These are phyloP conservation scores for Brasenia schreberi DNA, from an alignment of 164 flowering plant genomes.

Conservation along the genomic window DNA sequence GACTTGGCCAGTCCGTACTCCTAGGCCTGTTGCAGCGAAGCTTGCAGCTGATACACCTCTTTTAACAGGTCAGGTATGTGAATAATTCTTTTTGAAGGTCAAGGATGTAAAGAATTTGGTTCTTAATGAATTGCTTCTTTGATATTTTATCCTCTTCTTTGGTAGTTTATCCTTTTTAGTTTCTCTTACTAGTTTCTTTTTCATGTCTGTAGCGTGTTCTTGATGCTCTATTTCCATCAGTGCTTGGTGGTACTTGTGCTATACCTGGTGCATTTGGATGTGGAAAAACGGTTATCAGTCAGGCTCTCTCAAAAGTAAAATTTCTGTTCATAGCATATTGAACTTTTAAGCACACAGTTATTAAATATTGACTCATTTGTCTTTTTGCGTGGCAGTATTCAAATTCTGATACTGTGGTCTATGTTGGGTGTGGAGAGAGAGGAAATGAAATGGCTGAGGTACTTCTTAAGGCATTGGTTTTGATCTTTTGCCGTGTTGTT, in stretches of 20 bases:
- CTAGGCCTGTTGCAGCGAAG: constrained; percentile 93
- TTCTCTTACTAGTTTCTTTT: not conserved
- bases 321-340: not conserved
- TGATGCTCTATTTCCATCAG: constrained; percentile 99
- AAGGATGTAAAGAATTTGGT: constrained; percentile 30
- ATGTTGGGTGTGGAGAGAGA: constrained; percentile 99
- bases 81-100: constrained; percentile 25
- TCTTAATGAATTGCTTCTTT: not conserved
- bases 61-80: constrained; percentile 87
- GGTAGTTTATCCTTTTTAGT: not conserved
- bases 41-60: constrained; percentile 99
- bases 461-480: constrained; percentile 2
- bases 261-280: constrained; percentile 99
- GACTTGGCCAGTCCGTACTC: constrained; percentile 99
- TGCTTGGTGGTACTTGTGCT: constrained; percentile 99
- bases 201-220: constrained; percentile 75
- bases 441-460: constrained; percentile 99
- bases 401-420: constrained; percentile 95
- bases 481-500: not conserved
- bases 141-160: not conserved
- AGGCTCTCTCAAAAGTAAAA: constrained; percentile 94
- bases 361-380: not conserved
- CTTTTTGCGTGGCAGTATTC: constrained; percentile 63
- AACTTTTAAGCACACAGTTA: not conserved
- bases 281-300: constrained; percentile 99